Conservation (phyloP, 352 stramenopile species). For the Phytophthora aleatoria region DNA sequence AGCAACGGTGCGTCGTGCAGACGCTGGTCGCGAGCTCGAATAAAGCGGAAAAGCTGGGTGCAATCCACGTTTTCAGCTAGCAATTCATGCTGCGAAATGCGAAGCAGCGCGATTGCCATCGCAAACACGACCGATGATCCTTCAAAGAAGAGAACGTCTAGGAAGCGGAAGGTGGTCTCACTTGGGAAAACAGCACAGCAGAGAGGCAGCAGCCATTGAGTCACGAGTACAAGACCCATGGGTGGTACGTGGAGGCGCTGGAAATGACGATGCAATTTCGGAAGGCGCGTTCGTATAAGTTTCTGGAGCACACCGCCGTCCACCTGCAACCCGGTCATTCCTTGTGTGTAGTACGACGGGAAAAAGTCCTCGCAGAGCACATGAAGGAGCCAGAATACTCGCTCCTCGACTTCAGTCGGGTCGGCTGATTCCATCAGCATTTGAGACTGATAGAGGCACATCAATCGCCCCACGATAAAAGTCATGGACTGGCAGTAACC, state of each 20-base stretch:
- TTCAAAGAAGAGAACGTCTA: constrained; percentile 69
- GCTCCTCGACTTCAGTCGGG: constrained; percentile 40
- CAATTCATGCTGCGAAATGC: constrained; percentile 57
- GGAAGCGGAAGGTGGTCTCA: constrained; percentile 62
- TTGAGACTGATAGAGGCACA: constrained; percentile 58
- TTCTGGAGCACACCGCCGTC: constrained; percentile 62
- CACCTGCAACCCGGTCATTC: constrained; percentile 64
- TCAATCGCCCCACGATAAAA: constrained; percentile 78
- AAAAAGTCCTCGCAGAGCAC: constrained; percentile 67
- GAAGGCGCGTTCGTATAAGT: constrained; percentile 50
- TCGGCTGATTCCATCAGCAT: not conserved
- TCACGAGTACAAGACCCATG: constrained; percentile 64
- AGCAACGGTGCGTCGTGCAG: constrained; percentile 65
- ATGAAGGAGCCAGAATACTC: constrained; percentile 64
- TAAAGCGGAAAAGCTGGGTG: constrained; percentile 65
- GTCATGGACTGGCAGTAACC: constrained; percentile 93
- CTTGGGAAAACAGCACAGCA: constrained; percentile 72
- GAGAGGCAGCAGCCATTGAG: constrained; percentile 68
- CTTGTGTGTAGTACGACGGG: constrained; percentile 62
- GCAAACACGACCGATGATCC: constrained; percentile 57
- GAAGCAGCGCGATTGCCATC: constrained; percentile 58
- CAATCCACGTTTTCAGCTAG: constrained; percentile 64
- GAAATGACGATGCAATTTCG: constrained; percentile 65
- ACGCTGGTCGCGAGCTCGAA: constrained; percentile 63
- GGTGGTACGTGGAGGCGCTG: constrained; percentile 55